A percentile compares a stretch with the other conserved stretches of the same genome.
These are phyloP conservation scores for Penicillium rolfsii DNA, from an alignment of 2,329 filamentous ascomycete species.

Conservation along the genomic window DNA sequence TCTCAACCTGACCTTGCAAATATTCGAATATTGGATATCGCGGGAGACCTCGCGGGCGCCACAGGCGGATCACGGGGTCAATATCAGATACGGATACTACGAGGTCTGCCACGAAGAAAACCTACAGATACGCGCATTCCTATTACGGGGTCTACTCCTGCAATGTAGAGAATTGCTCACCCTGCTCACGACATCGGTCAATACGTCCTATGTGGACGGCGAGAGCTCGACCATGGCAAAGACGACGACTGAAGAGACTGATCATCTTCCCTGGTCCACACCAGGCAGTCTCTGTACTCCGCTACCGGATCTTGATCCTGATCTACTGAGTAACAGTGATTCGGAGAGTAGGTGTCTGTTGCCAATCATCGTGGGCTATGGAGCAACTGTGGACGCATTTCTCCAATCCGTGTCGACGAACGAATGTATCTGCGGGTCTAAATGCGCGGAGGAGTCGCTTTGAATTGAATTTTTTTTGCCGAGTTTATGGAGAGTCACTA, in stretches of 20 bases:
- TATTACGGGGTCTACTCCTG: slow-evolving; percentile 33
- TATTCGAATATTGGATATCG: slow-evolving; percentile 39
- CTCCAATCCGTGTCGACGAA: slow-evolving; percentile 31
- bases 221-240: slow-evolving; percentile 13
- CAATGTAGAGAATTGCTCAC: slow-evolving; percentile 35
- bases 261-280: slow-evolving; percentile 15
- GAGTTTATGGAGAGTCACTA: not conserved
- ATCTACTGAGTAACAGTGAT: slow-evolving; percentile 5
- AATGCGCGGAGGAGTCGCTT: slow-evolving; percentile 15
- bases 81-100: slow-evolving; percentile 38
- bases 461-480: not conserved
- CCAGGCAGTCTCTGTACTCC: slow-evolving; percentile 10
- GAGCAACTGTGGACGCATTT: slow-evolving; percentile 35
- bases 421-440: slow-evolving; percentile 34
- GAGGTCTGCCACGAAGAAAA: slow-evolving; percentile 35
- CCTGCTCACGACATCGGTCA: slow-evolving; percentile 27
- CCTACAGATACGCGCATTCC: slow-evolving; percentile 33
- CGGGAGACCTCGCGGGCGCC: slow-evolving; percentile 25
- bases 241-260: slow-evolving; percentile 9
- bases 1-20: slow-evolving; percentile 36
- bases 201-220: slow-evolving; percentile 11
- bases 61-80: slow-evolving; percentile 21
- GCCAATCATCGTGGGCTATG: slow-evolving; percentile 35
- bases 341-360: slow-evolving; percentile 29
- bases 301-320: slow-evolving; percentile 14